These are phyloP conservation scores for Podospora comata DNA, from an alignment of 495 filamentous ascomycete species.

Conservation along the genomic window DNA sequence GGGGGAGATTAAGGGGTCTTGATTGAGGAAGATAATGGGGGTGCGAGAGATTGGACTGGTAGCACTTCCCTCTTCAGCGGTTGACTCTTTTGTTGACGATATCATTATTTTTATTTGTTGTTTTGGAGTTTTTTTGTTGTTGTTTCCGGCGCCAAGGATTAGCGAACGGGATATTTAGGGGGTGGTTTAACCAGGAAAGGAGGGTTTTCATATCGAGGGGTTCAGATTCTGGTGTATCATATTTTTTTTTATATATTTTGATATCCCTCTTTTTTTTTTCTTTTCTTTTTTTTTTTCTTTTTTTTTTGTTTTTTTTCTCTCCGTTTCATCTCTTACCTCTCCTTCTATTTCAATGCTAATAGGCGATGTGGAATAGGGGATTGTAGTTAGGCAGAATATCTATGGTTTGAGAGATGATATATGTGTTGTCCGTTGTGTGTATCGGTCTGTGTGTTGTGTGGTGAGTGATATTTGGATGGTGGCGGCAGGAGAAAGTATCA, in stretches of 20 bases:
- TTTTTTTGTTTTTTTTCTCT: background rate
- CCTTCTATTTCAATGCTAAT: background rate
- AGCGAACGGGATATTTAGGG: background rate
- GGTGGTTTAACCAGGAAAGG: background rate
- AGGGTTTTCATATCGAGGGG: too few relatives aligned
- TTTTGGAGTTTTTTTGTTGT: background rate
- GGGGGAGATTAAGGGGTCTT: constrained; percentile 25
- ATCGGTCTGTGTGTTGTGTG: too few relatives aligned
- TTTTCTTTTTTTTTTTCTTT: too few relatives aligned
- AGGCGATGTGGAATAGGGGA: background rate
- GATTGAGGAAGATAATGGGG: background rate
- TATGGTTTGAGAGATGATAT: too few relatives aligned
- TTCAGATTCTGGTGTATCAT: background rate
- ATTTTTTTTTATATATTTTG: background rate
- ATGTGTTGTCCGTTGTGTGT: too few relatives aligned
- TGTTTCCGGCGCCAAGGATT: background rate
- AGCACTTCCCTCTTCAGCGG: background rate
- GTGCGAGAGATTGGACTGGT: background rate
- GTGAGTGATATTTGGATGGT: too few relatives aligned
- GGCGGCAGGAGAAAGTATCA: too few relatives aligned
- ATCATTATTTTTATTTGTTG: background rate
- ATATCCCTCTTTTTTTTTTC: background rate
- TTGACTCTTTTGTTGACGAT: background rate
- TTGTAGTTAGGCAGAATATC: background rate
- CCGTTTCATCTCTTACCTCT: background rate